Evolutionary conservation across 2,329 filamentous ascomycete genomes (phyloP).

Genomic region (Apiospora kogelbergensis): DNA sequence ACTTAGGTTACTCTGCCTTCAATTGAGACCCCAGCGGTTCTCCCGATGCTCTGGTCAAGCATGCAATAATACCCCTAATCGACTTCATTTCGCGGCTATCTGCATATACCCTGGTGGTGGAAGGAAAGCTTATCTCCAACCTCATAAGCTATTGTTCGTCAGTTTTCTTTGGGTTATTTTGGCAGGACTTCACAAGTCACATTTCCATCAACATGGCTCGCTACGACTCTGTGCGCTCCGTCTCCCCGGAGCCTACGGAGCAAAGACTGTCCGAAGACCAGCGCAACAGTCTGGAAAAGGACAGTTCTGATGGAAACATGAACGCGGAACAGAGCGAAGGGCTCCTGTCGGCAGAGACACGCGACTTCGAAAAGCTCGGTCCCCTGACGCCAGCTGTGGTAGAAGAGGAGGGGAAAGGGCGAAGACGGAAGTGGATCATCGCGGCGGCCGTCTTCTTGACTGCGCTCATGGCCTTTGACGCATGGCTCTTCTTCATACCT

Average conservation of each 20-base stretch:
- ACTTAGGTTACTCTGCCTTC: background rate
- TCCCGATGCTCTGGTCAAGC: background rate
- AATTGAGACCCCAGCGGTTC: background rate
- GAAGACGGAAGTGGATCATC: conserved; percentile 16
- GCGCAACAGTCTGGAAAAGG: conserved; percentile 6
- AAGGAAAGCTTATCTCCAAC: background rate
- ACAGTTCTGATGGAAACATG: background rate
- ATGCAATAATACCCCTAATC: conserved; percentile 3
- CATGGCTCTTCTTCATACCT: conserved; percentile 10
- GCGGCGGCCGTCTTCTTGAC: conserved; percentile 12
- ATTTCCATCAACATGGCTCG: background rate
- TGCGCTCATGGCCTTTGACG: conserved; percentile 13
- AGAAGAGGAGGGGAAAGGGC: background rate
- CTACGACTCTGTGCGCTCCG: background rate
- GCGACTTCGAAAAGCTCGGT: conserved; percentile 13
- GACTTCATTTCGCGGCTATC: background rate
- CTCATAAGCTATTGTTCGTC: background rate
- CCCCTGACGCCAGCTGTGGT: background rate
- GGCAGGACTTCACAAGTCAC: background rate
- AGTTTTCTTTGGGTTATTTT: background rate
- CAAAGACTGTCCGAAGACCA: background rate
- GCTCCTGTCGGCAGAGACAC: conserved; percentile 12
- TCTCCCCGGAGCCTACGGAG: background rate
- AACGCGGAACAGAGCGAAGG: conserved; percentile 15
- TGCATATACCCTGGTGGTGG: conserved; percentile 3